These are phyloP conservation scores for Penicillium sclerotigenum DNA, from an alignment of 2,329 filamentous ascomycete genomes.

Conservation along the genomic window DNA sequence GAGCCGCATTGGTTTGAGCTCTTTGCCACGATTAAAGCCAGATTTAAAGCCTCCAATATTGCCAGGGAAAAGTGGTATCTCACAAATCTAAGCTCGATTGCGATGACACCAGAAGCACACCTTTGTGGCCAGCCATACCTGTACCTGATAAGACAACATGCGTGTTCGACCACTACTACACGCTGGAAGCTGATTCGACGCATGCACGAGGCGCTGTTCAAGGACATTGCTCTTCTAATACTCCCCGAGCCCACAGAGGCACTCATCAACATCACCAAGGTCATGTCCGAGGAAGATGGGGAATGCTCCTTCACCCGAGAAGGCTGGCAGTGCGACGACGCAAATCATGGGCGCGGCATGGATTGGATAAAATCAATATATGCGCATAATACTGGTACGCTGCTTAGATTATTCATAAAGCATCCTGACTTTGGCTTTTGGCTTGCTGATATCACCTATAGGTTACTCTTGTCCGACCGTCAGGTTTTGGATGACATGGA, in stretches of 20 bases:
- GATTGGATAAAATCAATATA: slow-evolving; percentile 56
- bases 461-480: slow-evolving; percentile 44
- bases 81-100: slow-evolving; percentile 36
- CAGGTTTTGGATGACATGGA: slow-evolving; percentile 36
- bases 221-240: slow-evolving; percentile 53
- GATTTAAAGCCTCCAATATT: slow-evolving; percentile 12
- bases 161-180: slow-evolving; percentile 22
- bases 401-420: slow-evolving; percentile 13
- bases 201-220: slow-evolving; percentile 54
- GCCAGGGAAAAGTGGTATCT: slow-evolving; percentile 20
- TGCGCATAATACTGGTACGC: slow-evolving; percentile 42
- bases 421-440: slow-evolving; percentile 60
- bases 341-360: slow-evolving; percentile 49
- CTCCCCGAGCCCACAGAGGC: slow-evolving; percentile 59
- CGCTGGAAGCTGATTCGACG: slow-evolving; percentile 14
- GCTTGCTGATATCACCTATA: slow-evolving; percentile 69
- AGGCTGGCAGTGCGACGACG: slow-evolving; percentile 55
- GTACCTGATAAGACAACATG: slow-evolving; percentile 51
- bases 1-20: slow-evolving; percentile 6
- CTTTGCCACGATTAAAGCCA: slow-evolving; percentile 10
- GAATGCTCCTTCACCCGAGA: slow-evolving; percentile 53
- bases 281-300: slow-evolving; percentile 52
- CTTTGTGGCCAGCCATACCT: slow-evolving; percentile 52
- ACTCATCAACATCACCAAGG: slow-evolving; percentile 49
- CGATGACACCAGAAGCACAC: slow-evolving; percentile 48